phyloP scores from a whole-genome alignment of 805 yeast genomes.

The Maudiozyma saulgeensis region DNA sequence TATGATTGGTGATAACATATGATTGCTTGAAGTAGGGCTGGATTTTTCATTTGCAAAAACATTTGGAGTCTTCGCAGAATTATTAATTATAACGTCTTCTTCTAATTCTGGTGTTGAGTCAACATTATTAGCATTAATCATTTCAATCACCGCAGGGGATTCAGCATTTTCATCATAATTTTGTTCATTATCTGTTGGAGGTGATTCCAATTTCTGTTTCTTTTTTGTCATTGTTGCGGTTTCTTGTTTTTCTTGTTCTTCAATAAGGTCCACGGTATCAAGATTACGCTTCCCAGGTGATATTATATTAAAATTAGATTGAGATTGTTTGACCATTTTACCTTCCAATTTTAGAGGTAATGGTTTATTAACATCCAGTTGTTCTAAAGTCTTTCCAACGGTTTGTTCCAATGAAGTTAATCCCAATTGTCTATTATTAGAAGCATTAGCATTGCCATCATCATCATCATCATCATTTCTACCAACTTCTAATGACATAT shows the following conservation, averaged over 20 bases:
- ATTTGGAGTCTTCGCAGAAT: not conserved
- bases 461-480: conserved; percentile 2
- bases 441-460: not conserved
- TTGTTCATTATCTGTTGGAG: conserved; percentile 14
- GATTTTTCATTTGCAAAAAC: not conserved
- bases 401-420: not conserved
- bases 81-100: not conserved
- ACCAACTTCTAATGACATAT: conserved; percentile 8
- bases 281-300: conserved; percentile 10
- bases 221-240: conserved; percentile 3
- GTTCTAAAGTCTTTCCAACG: conserved; percentile 9
- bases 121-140: conserved; percentile 11
- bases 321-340: not conserved
- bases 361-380: conserved; percentile 16
- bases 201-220: conserved; percentile 12
- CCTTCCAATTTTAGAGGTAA: conserved; percentile 1
- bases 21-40: conserved; percentile 5
- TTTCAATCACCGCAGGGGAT: conserved; percentile 24
- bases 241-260: conserved; percentile 1
- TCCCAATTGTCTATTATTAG: not conserved
- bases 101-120: conserved; percentile 2
- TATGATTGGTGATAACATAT: conserved; percentile 18
- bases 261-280: too few relatives aligned
- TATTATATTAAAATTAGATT: conserved; percentile 11
- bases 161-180: not conserved